phyloP scores from a whole-genome alignment of 306 rosid species.

The Sicyos baderoa region DNA sequence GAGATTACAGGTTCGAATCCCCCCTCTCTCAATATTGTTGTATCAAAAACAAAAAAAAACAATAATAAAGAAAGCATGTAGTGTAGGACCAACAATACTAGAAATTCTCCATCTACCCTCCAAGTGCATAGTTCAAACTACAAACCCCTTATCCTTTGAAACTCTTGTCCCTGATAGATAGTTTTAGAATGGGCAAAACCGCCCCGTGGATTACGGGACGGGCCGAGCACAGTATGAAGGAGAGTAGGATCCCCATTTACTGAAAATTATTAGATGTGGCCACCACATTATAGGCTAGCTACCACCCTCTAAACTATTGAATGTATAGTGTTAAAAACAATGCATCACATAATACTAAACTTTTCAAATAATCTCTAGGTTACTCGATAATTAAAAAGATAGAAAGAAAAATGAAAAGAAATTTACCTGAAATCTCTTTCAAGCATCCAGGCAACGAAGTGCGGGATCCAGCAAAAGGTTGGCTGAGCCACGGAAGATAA shows the following conservation, averaged over 20 bases:
- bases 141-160: neutral
- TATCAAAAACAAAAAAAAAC: neutral
- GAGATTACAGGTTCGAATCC: no score
- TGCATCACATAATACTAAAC: no score
- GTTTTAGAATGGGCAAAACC: neutral
- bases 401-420: neutral
- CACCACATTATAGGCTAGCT: neutral
- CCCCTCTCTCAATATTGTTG: no score
- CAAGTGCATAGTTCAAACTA: neutral
- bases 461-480: neutral
- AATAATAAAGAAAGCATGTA: neutral
- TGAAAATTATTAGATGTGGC: neutral
- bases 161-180: neutral
- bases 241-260: neutral
- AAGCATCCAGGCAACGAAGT: conserved; percentile 9
- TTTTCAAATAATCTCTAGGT: no score
- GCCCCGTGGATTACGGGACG: neutral
- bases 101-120: neutral
- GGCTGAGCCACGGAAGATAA: conserved; percentile 3
- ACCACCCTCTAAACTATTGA: neutral
- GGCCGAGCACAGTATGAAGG: neutral
- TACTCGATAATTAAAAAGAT: neutral
- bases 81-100: neutral
- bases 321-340: neutral
- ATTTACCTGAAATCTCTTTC: conserved; percentile 12